These are phyloP conservation scores for Globisporangium recalcitrans DNA, from an alignment of 352 stramenopile species.

Conservation along the genomic window DNA sequence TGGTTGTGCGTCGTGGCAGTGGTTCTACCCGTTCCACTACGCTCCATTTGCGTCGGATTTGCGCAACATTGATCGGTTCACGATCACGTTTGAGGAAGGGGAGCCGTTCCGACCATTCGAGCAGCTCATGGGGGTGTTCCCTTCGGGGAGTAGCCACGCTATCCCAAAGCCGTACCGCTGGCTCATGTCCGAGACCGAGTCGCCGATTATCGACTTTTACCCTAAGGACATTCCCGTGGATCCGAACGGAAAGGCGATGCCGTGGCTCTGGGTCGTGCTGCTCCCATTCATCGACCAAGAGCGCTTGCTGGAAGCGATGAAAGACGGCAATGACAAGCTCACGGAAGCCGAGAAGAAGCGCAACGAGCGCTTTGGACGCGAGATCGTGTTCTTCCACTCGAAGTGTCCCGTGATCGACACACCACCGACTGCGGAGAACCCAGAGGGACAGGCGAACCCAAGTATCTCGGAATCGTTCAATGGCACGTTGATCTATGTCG, in stretches of 20 bases:
- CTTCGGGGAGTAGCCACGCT: conserved; percentile 89
- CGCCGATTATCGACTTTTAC: conserved; percentile 97
- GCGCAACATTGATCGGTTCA: conserved; percentile 82
- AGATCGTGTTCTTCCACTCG: conserved; percentile 81
- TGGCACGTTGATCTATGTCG: conserved; percentile 67
- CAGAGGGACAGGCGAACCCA: conserved; percentile 40
- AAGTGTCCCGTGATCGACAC: conserved; percentile 47
- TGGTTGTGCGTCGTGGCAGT: conserved; percentile 98
- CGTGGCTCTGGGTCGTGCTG: conserved; percentile 98
- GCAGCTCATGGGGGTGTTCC: conserved; percentile 98
- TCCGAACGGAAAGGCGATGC: conserved; percentile 98
- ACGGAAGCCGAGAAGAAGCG: conserved; percentile 76
- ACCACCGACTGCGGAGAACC: conserved; percentile 34
- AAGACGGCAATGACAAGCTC: conserved; percentile 52
- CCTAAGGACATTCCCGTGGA: conserved; percentile 94
- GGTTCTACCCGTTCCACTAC: conserved; percentile 99
- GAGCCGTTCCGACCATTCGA: conserved; percentile 96
- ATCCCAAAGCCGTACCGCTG: conserved; percentile 92
- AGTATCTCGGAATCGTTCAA: conserved; percentile 58
- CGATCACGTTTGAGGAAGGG: conserved; percentile 93
- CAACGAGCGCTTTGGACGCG: conserved; percentile 77
- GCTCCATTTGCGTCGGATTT: conserved; percentile 92
- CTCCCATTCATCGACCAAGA: conserved; percentile 99
- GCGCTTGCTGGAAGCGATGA: conserved; percentile 89
- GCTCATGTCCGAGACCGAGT: conserved; percentile 94